Conservation (phyloP, 306 rosid species). For the Trichosanthes truncata region DNA sequence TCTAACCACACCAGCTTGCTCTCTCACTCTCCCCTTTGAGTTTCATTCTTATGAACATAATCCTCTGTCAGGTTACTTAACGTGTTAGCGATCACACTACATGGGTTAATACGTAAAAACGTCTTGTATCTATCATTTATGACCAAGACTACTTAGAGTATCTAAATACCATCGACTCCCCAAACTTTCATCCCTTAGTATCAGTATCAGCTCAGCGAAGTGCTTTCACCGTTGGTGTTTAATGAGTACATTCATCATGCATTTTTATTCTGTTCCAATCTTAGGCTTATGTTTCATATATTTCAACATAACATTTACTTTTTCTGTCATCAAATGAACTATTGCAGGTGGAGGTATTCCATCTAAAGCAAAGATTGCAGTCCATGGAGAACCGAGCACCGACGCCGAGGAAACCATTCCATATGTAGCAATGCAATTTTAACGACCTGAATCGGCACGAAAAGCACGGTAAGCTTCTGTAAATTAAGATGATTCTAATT, state of each 20-base stretch:
- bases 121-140: neutral
- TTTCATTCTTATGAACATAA: neutral
- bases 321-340: neutral
- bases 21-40: neutral
- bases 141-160: neutral
- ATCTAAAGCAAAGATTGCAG: slow-evolving; percentile 90
- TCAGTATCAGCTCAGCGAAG: neutral
- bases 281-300: neutral
- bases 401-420: slow-evolving; percentile 86
- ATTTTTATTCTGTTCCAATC: neutral
- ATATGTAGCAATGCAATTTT: slow-evolving; percentile 22
- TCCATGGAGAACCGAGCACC: slow-evolving; percentile 84
- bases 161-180: neutral
- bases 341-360: slow-evolving; percentile 78
- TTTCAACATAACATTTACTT: neutral
- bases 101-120: neutral
- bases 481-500: neutral
- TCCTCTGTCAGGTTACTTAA: neutral
- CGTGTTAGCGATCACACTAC: neutral
- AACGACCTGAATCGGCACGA: neutral
- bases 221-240: neutral
- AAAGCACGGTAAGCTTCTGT: neutral
- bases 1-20: neutral
- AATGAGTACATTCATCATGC: neutral
- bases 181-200: neutral